Evolutionary conservation across 192 early-diverging fungal species (phyloP), one percentile per base, ranked within the genome.

Genomic region (Chytriomyces sp.): DNA sequence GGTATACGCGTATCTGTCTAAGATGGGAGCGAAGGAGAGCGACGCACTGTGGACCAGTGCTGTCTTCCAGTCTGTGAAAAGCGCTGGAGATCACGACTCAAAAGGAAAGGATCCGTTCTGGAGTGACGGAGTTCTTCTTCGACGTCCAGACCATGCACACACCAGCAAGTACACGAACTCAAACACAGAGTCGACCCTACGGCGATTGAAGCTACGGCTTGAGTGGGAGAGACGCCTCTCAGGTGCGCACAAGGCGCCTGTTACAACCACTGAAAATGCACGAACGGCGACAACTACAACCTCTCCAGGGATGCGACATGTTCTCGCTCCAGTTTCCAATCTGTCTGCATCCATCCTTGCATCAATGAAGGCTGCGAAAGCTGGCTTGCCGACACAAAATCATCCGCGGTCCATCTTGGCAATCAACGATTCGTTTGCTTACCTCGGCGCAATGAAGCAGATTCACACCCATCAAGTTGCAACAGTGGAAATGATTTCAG

Each of bases 361-460:
- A n/a, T 49, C 68, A 49, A 69, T 69, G 68, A 49, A 53, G 20
- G 7, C 11, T 13, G 50, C 7, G 10, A 69, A 49, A 28, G 66
- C 66, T 28, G 66, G 16, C 28, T 10, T 13, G 43, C 46, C 28
- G 4, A 11, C 10, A 18, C 28, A 59, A 59, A 59, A 59, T 20
- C 57, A 16, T 20, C 16, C 57, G 16, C 28, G 63, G 20, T 26
- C 44, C 23, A 44, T 49, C 11, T 10, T 66, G n/a, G 61, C 63
- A 16, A 48, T 75, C 10, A 53, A 65, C 46, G 24, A 11, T n/a
- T 47, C 73, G 7, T 45, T 50, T 48, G n/a, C 46, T 7, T 75
- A 75, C 48, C 20, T 75, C 2, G 73, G 73, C n/a, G 35, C 73
- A 10, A 26, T n/a, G 46, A 75, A 75, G 48, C n/a, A n/a, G n/a